phyloP scores from a whole-genome alignment of 768 basidiomycete species.

The Trametes maxima region DNA sequence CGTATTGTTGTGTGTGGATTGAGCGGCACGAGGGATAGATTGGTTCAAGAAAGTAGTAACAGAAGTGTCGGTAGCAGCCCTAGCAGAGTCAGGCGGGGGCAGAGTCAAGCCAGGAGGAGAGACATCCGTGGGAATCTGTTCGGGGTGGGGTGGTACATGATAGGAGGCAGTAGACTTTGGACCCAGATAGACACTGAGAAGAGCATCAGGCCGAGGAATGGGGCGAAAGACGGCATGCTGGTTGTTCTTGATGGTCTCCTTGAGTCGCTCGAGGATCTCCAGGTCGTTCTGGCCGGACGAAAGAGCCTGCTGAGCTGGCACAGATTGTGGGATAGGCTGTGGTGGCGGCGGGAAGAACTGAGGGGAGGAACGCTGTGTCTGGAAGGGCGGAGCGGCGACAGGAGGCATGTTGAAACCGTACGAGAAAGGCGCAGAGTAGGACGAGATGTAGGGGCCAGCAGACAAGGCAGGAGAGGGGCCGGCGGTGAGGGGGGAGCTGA shows the following conservation, averaged over 20 bases:
- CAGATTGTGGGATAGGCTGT: constrained; percentile 3
- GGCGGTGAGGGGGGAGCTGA: constrained; percentile 28
- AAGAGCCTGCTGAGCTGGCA: constrained; percentile 25
- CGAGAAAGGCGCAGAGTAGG: constrained; percentile 33
- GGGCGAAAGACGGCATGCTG: constrained; percentile 76
- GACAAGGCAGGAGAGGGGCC: constrained; percentile 35
- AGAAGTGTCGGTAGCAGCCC: constrained; percentile 23
- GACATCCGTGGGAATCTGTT: constrained; percentile 36
- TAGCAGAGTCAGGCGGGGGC: constrained; percentile 18
- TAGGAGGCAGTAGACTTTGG: constrained; percentile 34
- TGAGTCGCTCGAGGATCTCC: constrained; percentile 74
- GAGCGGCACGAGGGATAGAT: constrained; percentile 4
- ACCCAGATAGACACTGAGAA: constrained; percentile 68
- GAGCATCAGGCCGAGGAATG: constrained; percentile 62
- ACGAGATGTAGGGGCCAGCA: constrained; percentile 34
- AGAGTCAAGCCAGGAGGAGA: constrained; percentile 29
- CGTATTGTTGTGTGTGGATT: not conserved
- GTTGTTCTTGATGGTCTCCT: constrained; percentile 66
- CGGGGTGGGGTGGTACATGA: constrained; percentile 39
- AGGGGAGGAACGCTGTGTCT: constrained; percentile 34
- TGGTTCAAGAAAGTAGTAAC: constrained; percentile 3
- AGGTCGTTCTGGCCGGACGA: constrained; percentile 67
- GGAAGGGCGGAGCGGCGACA: constrained; percentile 31
- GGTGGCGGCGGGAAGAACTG: constrained; percentile 26
- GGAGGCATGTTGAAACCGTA: constrained; percentile 39